These are phyloP conservation scores for Phytophthora syringae DNA, from an alignment of 352 stramenopile species.

Conservation along the genomic window DNA sequence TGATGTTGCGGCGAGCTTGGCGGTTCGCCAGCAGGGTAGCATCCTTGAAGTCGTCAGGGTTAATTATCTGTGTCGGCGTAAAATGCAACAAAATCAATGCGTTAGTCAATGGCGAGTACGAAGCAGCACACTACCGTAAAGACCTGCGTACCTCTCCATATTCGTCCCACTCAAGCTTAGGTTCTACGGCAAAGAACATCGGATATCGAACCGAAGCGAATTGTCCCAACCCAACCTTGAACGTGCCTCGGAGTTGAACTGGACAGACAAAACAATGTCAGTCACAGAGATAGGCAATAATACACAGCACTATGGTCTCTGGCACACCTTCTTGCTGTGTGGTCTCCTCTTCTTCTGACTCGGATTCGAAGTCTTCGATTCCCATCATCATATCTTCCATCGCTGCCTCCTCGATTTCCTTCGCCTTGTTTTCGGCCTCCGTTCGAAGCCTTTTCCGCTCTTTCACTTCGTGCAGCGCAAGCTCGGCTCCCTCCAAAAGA, in stretches of 20 bases:
- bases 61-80: conserved; percentile 59
- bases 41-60: conserved; percentile 87
- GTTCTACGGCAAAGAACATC: conserved; percentile 89
- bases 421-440: conserved; percentile 88
- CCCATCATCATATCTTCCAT: conserved; percentile 94
- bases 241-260: conserved; percentile 86
- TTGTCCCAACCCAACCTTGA: conserved; percentile 87
- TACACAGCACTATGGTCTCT: not conserved
- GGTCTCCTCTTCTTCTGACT: conserved; percentile 77
- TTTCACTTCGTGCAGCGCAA: conserved; percentile 88
- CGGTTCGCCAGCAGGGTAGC: conserved; percentile 65
- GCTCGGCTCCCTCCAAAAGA: conserved; percentile 84
- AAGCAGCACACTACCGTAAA: not conserved
- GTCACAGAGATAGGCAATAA: not conserved
- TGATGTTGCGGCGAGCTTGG: conserved; percentile 66
- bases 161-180: conserved; percentile 90
- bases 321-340: conserved; percentile 63
- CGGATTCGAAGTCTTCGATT: conserved; percentile 90
- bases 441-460: conserved; percentile 82
- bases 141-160: conserved; percentile 72
- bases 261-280: conserved; percentile 7
- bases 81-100: not conserved
- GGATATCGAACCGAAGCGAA: conserved; percentile 86
- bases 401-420: conserved; percentile 88
- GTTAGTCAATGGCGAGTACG: not conserved